These are phyloP conservation scores for Anethum foeniculum DNA, from an alignment of 140 eudicot genomes.

Conservation along the genomic window DNA sequence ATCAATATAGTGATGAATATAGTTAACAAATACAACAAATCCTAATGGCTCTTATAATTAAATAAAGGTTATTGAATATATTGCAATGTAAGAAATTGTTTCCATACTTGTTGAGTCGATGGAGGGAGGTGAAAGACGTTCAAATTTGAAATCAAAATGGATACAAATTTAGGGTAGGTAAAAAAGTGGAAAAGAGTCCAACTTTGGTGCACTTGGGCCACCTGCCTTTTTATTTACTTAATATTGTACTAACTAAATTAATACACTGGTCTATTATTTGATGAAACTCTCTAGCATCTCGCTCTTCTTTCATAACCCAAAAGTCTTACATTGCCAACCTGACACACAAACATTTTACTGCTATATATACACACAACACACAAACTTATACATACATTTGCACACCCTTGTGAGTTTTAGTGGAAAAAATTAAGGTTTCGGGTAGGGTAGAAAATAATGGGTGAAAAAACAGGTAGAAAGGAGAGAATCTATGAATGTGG, in stretches of 20 bases:
- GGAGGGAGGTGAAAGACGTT: conserved; percentile 17
- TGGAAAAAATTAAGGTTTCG: background rate
- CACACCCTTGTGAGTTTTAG: background rate
- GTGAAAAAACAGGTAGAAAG: background rate
- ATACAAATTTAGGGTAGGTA: conserved; percentile 14
- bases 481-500: conserved; percentile 38
- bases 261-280: background rate
- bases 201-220: conserved; percentile 25
- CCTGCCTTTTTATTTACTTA: background rate
- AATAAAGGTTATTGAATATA: no score
- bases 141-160: conserved; percentile 35
- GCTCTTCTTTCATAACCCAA: conserved; percentile 1
- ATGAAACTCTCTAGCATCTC: background rate
- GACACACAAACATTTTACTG: conserved; percentile 6
- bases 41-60: no score
- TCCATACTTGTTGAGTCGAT: background rate
- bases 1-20: no score
- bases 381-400: background rate
- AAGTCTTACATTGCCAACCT: conserved; percentile 15
- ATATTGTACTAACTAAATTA: background rate
- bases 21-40: no score
- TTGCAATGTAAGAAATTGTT: no score
- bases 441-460: background rate
- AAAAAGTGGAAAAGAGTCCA: conserved; percentile 6
- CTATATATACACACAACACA: background rate